Conservation (phyloP, 2,329 filamentous ascomycete species). For the Bipolaris victoriae region DNA sequence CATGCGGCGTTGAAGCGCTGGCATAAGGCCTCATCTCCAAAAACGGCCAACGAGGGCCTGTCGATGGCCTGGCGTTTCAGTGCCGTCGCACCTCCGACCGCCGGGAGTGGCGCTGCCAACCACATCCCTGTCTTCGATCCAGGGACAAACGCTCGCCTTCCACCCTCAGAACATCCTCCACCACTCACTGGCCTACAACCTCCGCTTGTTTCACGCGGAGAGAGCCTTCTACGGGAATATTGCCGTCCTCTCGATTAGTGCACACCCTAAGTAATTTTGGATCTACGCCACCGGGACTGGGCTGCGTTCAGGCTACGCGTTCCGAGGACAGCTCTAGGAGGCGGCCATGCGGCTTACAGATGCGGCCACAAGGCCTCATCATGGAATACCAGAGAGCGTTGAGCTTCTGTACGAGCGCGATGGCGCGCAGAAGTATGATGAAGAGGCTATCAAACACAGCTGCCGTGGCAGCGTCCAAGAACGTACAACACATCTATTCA, state of each 20-base stretch:
- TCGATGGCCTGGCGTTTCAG: conserved; percentile 20
- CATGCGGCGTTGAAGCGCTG: conserved; percentile 40
- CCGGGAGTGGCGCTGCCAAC: conserved; percentile 39
- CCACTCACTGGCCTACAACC: conserved; percentile 36
- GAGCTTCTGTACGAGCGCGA: conserved; percentile 29
- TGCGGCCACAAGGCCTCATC: conserved; percentile 31
- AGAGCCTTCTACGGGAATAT: conserved; percentile 27
- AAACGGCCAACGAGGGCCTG: conserved; percentile 32
- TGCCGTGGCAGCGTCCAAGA: conserved; percentile 28
- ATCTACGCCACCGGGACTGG: conserved; percentile 32
- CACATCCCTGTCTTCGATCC: conserved; percentile 24
- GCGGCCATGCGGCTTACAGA: conserved; percentile 30
- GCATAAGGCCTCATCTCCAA: conserved; percentile 20
- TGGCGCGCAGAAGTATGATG: conserved; percentile 22
- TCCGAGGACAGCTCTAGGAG: conserved; percentile 25
- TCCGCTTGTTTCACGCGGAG: conserved; percentile 44
- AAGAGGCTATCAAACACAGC: conserved; percentile 28
- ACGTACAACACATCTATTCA: conserved; percentile 41
- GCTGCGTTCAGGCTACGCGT: conserved; percentile 39
- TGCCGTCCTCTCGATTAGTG: conserved; percentile 33
- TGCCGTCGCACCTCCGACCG: conserved; percentile 29
- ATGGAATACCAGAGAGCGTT: conserved; percentile 38
- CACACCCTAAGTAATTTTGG: conserved; percentile 30
- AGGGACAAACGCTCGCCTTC: conserved; percentile 37
- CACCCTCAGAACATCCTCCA: conserved; percentile 32